Conservation (phyloP, 2,329 filamentous ascomycete species). For the Aspergillus alliaceus region DNA sequence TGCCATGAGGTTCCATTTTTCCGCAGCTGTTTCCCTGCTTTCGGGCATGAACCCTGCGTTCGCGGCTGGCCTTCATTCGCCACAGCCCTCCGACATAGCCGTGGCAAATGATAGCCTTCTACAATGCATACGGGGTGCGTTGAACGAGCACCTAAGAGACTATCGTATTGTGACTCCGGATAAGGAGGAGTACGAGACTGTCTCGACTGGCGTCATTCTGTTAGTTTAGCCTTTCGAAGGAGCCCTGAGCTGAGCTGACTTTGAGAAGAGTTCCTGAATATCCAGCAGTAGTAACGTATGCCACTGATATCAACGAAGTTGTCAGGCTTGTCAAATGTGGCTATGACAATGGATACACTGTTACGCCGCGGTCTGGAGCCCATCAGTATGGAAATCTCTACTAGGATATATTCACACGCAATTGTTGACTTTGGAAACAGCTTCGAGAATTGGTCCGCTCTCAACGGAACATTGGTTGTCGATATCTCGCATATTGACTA, state of each 20-base stretch:
- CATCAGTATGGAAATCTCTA: neutral
- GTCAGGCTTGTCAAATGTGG: neutral
- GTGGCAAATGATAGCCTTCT: neutral
- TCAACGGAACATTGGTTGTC: neutral
- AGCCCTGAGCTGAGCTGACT: neutral
- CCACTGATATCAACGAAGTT: neutral
- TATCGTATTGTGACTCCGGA: neutral
- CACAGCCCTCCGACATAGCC: neutral
- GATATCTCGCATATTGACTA: constrained; percentile 1
- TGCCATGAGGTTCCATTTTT: neutral
- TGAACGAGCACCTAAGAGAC: neutral
- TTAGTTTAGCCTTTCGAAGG: neutral
- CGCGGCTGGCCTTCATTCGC: neutral
- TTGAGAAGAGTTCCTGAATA: neutral
- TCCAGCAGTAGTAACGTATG: neutral
- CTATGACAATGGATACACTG: neutral
- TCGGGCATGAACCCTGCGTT: neutral
- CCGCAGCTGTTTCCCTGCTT: neutral
- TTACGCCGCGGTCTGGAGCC: neutral
- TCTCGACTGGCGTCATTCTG: neutral
- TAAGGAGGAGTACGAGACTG: neutral
- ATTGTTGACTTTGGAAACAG: neutral
- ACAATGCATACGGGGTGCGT: neutral
- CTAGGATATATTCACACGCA: neutral
- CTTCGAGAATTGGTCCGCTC: neutral